These are phyloP conservation scores for Mrakia gelida DNA, from an alignment of 768 basidiomycete genomes.

Conservation along the genomic window DNA sequence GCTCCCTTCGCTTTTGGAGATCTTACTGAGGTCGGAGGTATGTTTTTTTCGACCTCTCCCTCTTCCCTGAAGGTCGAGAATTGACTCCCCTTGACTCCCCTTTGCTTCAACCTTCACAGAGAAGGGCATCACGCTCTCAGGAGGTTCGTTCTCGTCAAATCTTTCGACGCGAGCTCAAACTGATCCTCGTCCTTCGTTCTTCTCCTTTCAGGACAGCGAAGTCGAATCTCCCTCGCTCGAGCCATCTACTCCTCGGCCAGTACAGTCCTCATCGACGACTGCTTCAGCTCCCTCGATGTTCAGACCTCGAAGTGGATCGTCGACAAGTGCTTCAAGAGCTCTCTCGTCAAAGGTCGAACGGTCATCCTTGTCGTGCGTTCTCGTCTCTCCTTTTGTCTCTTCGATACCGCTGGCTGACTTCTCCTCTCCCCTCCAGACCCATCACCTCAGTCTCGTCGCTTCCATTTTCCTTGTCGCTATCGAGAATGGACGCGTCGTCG, in stretches of 20 bases:
- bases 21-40: constrained; percentile 25
- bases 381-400: not conserved
- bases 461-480: constrained; percentile 43
- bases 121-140: constrained; percentile 33
- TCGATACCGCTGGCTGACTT: not conserved
- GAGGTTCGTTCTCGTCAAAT: constrained; percentile 38
- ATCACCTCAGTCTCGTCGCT: constrained; percentile 42
- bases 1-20: constrained; percentile 22
- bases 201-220: constrained; percentile 51
- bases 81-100: no score
- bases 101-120: not conserved
- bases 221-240: constrained; percentile 46
- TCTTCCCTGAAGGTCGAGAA: no score
- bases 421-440: constrained; percentile 37
- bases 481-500: constrained; percentile 39
- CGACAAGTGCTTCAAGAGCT: constrained; percentile 51
- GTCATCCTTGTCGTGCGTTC: constrained; percentile 54
- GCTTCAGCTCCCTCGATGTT: constrained; percentile 49
- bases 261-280: constrained; percentile 11
- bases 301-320: constrained; percentile 54
- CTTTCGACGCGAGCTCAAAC: no score
- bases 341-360: constrained; percentile 52
- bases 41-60: no score
- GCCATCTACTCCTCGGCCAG: constrained; percentile 15
- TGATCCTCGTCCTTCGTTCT: no score